phyloP scores from a whole-genome alignment of 2,329 filamentous ascomycete species.

The Colletotrichum musicola region DNA sequence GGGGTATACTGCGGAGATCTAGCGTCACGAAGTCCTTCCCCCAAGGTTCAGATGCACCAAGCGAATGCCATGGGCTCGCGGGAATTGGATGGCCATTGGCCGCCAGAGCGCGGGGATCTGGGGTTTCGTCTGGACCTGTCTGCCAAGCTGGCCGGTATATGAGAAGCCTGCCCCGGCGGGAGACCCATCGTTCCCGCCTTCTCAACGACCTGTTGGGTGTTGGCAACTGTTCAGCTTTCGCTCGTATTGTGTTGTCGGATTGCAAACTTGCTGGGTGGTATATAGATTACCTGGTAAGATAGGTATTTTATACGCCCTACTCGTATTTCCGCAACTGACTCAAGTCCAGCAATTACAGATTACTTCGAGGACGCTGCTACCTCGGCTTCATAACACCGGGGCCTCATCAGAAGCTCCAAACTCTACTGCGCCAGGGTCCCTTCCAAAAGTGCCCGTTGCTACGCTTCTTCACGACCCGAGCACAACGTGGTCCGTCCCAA shows the following conservation, averaged over 20 bases:
- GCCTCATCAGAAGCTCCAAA: constrained; percentile 10
- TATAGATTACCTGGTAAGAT: constrained; percentile 4
- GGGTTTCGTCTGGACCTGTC: constrained; percentile 18
- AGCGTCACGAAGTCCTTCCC: constrained; percentile 24
- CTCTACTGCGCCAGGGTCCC: constrained; percentile 9
- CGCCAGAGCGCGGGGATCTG: constrained; percentile 7
- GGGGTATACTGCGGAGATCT: constrained; percentile 32
- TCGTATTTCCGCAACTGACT: constrained; percentile 3
- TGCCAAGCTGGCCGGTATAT: constrained; percentile 18
- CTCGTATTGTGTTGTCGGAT: not conserved
- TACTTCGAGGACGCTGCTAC: not conserved
- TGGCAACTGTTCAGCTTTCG: not conserved
- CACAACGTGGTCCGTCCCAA: not conserved
- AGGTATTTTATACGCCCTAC: not conserved
- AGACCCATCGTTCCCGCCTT: not conserved
- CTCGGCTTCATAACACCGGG: constrained; percentile 2
- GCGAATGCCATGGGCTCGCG: constrained; percentile 19
- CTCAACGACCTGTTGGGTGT: not conserved
- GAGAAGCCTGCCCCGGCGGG: constrained; percentile 2
- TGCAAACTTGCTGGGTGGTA: not conserved
- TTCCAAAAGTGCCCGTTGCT: not conserved
- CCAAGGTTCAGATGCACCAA: constrained; percentile 25
- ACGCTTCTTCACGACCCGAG: constrained; percentile 13
- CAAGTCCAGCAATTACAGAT: constrained; percentile 4
- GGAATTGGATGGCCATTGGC: constrained; percentile 21